Conservation (phyloP, 2,329 filamentous ascomycete species). For the Stemphylium vesicarium region DNA sequence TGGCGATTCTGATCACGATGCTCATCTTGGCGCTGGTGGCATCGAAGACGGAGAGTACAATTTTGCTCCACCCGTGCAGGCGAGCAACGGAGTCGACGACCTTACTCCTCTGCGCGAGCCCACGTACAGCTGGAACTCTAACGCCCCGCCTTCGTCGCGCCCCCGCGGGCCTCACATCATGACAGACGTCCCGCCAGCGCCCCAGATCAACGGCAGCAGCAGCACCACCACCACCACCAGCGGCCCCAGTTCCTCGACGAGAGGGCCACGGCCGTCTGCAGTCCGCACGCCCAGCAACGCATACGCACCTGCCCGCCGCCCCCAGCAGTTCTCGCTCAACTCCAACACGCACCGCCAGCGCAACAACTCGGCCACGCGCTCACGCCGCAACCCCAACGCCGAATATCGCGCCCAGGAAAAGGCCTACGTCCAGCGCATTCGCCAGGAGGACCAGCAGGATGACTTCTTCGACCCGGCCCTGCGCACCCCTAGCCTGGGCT, state of each 20-base stretch:
- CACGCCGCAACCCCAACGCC: constrained; percentile 69
- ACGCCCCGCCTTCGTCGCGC: constrained; percentile 26
- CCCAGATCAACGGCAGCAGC: constrained; percentile 37
- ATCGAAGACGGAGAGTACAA: constrained; percentile 46
- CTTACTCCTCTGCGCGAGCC: constrained; percentile 39
- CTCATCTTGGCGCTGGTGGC: constrained; percentile 54
- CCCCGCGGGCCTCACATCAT: constrained; percentile 34
- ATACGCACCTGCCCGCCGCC: constrained; percentile 57
- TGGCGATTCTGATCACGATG: constrained; percentile 50
- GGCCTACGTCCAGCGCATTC: constrained; percentile 90
- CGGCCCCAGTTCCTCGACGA: constrained; percentile 27
- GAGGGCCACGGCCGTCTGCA: constrained; percentile 48
- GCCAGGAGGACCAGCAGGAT: constrained; percentile 72
- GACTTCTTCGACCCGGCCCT: constrained; percentile 75
- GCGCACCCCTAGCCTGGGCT: constrained; percentile 71
- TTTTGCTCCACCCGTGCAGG: constrained; percentile 48
- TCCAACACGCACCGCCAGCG: constrained; percentile 57
- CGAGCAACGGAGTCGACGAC: constrained; percentile 41
- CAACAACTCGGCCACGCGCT: constrained; percentile 63
- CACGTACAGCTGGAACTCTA: constrained; percentile 33
- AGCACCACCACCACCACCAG: constrained; percentile 16
- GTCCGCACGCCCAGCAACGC: constrained; percentile 57
- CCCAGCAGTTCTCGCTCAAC: constrained; percentile 56
- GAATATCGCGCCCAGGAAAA: constrained; percentile 86
- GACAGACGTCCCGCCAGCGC: constrained; percentile 34